phyloP scores from a whole-genome alignment of 2,329 filamentous ascomycete species.

The Rhynchosporium secalis region DNA sequence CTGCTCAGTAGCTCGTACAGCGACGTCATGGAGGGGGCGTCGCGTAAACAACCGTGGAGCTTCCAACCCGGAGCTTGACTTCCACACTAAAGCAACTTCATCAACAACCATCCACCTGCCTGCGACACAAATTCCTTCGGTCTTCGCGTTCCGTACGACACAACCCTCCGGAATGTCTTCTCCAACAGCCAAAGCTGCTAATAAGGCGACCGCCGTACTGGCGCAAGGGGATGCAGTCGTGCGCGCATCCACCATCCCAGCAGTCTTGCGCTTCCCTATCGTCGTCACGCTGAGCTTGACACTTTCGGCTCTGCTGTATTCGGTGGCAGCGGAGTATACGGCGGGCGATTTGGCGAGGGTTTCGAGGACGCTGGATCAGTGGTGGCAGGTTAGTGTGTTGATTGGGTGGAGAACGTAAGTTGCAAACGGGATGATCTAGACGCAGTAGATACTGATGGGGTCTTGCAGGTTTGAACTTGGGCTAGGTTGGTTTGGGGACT shows the following conservation, averaged over 20 bases:
- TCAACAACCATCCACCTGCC: neutral
- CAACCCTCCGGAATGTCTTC: conserved; percentile 11
- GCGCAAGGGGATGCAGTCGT: conserved; percentile 22
- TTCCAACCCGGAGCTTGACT: neutral
- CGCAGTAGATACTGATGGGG: conserved; percentile 14
- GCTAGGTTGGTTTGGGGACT: conserved; percentile 71
- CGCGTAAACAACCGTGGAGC: conserved; percentile 7
- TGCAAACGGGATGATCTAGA: conserved; percentile 15
- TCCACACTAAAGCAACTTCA: neutral
- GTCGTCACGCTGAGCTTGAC: conserved; percentile 56
- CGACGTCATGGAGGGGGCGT: too few relatives aligned
- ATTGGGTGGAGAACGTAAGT: conserved; percentile 58
- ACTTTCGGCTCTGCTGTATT: conserved; percentile 65
- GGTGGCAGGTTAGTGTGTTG: conserved; percentile 58
- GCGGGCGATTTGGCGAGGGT: conserved; percentile 65
- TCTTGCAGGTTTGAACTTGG: conserved; percentile 64
- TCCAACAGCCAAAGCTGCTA: conserved; percentile 10
- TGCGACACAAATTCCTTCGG: neutral
- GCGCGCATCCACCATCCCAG: conserved; percentile 43
- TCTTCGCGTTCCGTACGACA: neutral
- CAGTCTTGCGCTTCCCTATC: conserved; percentile 52
- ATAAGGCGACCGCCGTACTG: conserved; percentile 20
- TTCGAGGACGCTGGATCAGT: conserved; percentile 62
- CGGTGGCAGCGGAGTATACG: conserved; percentile 52
- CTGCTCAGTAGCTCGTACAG: neutral